Evolutionary conservation across 1,284 basidiomycete species (phyloP), one percentile per base, ranked within the genome.

Genomic region (Cryptococcus sp.): DNA sequence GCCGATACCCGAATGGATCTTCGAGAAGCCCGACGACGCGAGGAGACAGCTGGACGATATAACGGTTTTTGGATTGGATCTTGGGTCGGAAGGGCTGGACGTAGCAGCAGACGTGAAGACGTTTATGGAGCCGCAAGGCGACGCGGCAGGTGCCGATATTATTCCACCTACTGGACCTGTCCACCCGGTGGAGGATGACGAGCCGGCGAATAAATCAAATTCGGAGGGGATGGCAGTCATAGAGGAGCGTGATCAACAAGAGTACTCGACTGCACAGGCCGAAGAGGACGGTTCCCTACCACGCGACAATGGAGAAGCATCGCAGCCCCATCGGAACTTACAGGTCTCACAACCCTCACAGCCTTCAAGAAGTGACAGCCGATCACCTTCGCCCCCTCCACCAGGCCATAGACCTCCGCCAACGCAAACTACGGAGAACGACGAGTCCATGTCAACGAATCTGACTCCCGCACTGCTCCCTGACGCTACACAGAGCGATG

Each of bases 1-100:
- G 47, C 16, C 56, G 2, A 61, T 75, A 1, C 72, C 73, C 0
- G 67, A 67, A 16, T 74, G 63, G 66, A 42, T 74, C 15, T 75
- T 73, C 51, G 63, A 70, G 0, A 47, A 62, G 3, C 53, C 69
- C 0, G 48, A 53, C 3, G 65, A 62, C 0, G 55, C 3, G 47
- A 64, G 51, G 39, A 42, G 13, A 50, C 61, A 27, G 40, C 54
- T 75, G 13, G 62, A 71, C 44, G 40, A 44, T 23, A 70, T 75
- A 17, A 52, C 23, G 5, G 47, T 70, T 16, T 74, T 74, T 44
- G 71, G 71, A 0, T 35, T 69, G 5, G 67, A 75, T 23, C n/a
- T 62, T 22, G 46, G 17, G 17, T 17, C 13, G 23, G 23, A 23
- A 39, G 17, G 31, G 11, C 39, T 39, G 46, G 2, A 3, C 17